Evolutionary conservation across 2,329 filamentous ascomycete genomes (phyloP).

Genomic region (Ilyonectria robusta): DNA sequence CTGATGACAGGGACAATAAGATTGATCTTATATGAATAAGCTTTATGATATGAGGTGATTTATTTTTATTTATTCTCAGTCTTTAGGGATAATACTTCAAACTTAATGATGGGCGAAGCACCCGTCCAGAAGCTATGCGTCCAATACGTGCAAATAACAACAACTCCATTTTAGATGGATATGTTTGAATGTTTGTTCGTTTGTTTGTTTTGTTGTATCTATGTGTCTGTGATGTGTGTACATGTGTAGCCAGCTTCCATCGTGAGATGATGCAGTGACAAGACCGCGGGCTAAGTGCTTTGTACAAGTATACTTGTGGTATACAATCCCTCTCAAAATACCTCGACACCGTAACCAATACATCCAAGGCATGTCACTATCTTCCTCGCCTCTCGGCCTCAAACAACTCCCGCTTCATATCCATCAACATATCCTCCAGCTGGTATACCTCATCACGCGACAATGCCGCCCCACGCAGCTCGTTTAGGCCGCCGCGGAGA

Average conservation of each 20-base stretch:
- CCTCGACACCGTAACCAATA: slow-evolving; percentile 39
- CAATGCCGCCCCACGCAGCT: slow-evolving; percentile 72
- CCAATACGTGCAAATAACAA: not conserved
- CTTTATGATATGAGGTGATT: too few species aligned
- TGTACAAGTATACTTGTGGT: slow-evolving; percentile 36
- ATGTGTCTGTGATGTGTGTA: slow-evolving; percentile 33
- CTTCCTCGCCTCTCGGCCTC: slow-evolving; percentile 75
- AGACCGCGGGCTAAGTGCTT: slow-evolving; percentile 20
- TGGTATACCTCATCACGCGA: slow-evolving; percentile 76
- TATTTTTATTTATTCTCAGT: too few species aligned
- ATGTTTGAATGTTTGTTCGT: slow-evolving; percentile 15
- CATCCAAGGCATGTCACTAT: slow-evolving; percentile 40
- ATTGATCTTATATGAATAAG: too few species aligned
- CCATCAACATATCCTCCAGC: slow-evolving; percentile 84
- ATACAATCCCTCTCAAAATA: slow-evolving; percentile 32
- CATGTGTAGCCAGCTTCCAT: slow-evolving; percentile 29
- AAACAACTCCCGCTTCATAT: slow-evolving; percentile 81
- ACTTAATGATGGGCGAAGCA: too few species aligned
- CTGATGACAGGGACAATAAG: too few species aligned
- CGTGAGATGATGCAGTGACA: slow-evolving; percentile 28
- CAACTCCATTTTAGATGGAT: not conserved
- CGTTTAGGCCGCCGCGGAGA: slow-evolving; percentile 62
- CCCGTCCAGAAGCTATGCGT: too few species aligned
- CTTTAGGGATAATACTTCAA: too few species aligned
- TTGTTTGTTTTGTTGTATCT: slow-evolving; percentile 34